Evolutionary conservation across 2,329 filamentous ascomycete genomes (phyloP).

Genomic region (Pezicula carpinea): DNA sequence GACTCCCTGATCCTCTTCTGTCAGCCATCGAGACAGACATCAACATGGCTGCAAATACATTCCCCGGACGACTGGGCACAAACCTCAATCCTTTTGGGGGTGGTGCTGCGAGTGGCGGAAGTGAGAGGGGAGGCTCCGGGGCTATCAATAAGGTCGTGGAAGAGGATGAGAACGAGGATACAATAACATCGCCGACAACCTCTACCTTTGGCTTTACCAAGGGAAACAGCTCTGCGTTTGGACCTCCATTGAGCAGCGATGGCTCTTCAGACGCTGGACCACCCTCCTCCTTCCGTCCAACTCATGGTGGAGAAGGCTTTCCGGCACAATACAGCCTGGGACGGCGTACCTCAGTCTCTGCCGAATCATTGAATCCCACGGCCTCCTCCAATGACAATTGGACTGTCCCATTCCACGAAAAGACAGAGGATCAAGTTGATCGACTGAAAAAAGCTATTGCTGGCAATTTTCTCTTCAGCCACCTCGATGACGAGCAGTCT

Average conservation of each 20-base stretch:
- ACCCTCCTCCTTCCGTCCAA: constrained; percentile 33
- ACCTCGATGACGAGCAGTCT: constrained; percentile 91
- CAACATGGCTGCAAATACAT: constrained; percentile 68
- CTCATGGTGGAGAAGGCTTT: constrained; percentile 58
- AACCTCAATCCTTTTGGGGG: constrained; percentile 71
- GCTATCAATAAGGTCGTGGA: constrained; percentile 46
- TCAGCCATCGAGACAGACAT: constrained; percentile 15
- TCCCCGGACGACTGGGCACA: constrained; percentile 67
- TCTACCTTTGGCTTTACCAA: constrained; percentile 46
- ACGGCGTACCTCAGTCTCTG: constrained; percentile 91
- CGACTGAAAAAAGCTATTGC: constrained; percentile 79
- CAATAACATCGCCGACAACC: constrained; percentile 69
- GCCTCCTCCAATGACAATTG: constrained; percentile 82
- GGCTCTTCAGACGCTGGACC: constrained; percentile 39
- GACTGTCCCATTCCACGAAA: constrained; percentile 80
- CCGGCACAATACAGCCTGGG: constrained; percentile 92
- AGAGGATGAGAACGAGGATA: constrained; percentile 65
- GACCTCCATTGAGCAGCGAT: constrained; percentile 38
- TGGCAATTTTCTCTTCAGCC: constrained; percentile 89
- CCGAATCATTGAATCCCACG: constrained; percentile 89
- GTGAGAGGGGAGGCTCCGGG: constrained; percentile 40
- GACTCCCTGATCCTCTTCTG: too few species aligned
- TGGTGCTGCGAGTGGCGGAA: constrained; percentile 27
- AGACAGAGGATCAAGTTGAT: constrained; percentile 73
- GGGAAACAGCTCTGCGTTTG: constrained; percentile 30